A percentile compares a stretch with the other conserved stretches of the same genome.
phyloP scores from a whole-genome alignment of 495 filamentous ascomycete genomes.

The Trichodelitschia bisporula region DNA sequence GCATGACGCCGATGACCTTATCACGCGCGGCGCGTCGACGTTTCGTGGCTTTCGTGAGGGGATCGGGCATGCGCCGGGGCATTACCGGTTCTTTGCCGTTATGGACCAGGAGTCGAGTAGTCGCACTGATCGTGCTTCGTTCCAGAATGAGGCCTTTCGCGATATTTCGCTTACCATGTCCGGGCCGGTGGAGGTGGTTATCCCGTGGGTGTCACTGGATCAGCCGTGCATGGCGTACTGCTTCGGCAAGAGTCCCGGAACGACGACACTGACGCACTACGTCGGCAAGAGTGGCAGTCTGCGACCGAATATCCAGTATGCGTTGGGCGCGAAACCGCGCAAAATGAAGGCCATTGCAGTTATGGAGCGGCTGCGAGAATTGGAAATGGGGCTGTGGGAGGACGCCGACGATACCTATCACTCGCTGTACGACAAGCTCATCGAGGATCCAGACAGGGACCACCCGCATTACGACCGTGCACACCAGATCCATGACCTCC shows the following conservation, averaged over 20 bases:
- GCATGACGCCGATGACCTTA: conserved; percentile 11
- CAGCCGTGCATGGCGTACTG: conserved; percentile 37
- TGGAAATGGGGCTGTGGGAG: conserved; percentile 30
- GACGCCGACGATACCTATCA: conserved; percentile 13
- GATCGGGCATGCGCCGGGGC: conserved; percentile 10
- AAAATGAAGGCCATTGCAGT: conserved; percentile 26
- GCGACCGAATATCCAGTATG: conserved; percentile 22
- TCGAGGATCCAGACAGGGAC: conserved; percentile 19
- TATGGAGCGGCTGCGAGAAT: conserved; percentile 26
- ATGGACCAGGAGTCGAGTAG: conserved; percentile 10
- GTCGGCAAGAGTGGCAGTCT: conserved; percentile 23
- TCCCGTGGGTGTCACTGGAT: conserved; percentile 40
- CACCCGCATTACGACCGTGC: conserved; percentile 28
- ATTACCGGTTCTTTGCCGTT: conserved; percentile 12
- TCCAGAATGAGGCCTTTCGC: conserved; percentile 9
- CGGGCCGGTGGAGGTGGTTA: conserved; percentile 10
- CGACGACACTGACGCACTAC: conserved; percentile 35
- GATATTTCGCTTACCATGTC: conserved; percentile 14
- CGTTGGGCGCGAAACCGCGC: conserved; percentile 24
- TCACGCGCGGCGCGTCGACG: conserved; percentile 12
- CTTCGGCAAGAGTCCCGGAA: conserved; percentile 30
- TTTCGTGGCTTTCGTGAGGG: conserved; percentile 15
- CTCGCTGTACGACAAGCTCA: conserved; percentile 17
- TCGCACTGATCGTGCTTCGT: conserved; percentile 10
- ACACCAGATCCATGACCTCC: conserved; percentile 40